phyloP scores from a whole-genome alignment of 2,329 filamentous ascomycete species.

The Botrytis medusae region DNA sequence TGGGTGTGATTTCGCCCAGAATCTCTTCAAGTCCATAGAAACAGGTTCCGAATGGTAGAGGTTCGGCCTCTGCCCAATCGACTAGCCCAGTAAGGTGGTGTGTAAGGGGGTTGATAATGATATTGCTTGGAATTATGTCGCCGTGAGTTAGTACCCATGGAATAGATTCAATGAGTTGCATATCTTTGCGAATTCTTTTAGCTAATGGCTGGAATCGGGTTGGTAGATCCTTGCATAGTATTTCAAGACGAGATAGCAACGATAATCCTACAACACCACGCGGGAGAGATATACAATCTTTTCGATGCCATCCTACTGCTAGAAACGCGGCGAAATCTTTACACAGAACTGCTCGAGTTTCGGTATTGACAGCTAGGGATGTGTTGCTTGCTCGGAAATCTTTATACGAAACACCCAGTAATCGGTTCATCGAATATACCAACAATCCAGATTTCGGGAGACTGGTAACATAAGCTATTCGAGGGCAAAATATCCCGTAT shows the following conservation, averaged over 20 bases:
- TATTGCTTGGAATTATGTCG: constrained; percentile 58
- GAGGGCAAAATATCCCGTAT: constrained; percentile 47
- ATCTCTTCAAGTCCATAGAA: constrained; percentile 62
- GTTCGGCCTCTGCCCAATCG: constrained; percentile 65
- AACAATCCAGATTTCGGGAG: constrained; percentile 36
- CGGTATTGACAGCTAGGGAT: not conserved
- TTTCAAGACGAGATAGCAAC: constrained; percentile 43
- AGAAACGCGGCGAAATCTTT: constrained; percentile 46
- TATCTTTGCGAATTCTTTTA: constrained; percentile 31
- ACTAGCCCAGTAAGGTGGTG: constrained; percentile 54
- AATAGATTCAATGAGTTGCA: constrained; percentile 44
- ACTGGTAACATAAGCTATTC: constrained; percentile 43
- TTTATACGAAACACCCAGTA: constrained; percentile 43
- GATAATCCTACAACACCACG: constrained; percentile 45
- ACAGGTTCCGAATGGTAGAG: constrained; percentile 57
- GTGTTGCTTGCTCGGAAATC: constrained; percentile 39
- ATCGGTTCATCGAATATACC: constrained; percentile 46
- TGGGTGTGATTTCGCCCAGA: constrained; percentile 47
- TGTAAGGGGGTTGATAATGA: constrained; percentile 50
- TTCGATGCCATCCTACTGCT: constrained; percentile 42
- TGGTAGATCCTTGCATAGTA: constrained; percentile 43
- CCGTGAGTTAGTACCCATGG: constrained; percentile 61
- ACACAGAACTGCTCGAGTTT: constrained; percentile 41
- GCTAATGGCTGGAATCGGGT: constrained; percentile 35
- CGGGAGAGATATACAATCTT: constrained; percentile 14